Conservation (phyloP, 768 basidiomycete genomes). For the Dacryopinax spathularia region DNA sequence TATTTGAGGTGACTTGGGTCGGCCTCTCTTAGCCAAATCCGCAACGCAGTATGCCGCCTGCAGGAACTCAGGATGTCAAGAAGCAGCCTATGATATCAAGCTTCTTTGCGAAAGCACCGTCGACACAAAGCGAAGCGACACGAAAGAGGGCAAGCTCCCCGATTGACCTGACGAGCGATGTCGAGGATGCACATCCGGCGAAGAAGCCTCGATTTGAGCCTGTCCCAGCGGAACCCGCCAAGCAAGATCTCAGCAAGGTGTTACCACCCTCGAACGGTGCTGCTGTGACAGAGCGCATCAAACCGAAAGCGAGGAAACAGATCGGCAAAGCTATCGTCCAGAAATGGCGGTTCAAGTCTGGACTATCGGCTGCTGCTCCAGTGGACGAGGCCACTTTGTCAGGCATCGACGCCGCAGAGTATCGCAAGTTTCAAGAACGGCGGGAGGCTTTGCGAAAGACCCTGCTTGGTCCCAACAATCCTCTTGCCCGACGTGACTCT, state of each 20-base stretch:
- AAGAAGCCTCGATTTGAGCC: background rate
- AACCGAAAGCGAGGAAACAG: background rate
- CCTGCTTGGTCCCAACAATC: background rate
- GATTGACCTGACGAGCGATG: constrained; percentile 44
- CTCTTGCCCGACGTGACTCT: background rate
- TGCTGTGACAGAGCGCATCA: background rate
- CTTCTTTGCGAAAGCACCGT: constrained; percentile 25
- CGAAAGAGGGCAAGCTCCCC: constrained; percentile 25
- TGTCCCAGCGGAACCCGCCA: background rate
- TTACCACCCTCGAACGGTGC: constrained; percentile 7
- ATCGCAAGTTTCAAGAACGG: background rate
- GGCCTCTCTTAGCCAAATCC: background rate
- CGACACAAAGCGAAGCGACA: constrained; percentile 3
- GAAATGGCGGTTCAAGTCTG: background rate
- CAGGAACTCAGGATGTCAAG: background rate
- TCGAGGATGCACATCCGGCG: constrained; percentile 12
- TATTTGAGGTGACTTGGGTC: background rate
- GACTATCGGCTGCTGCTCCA: background rate
- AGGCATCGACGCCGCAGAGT: background rate
- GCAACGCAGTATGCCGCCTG: background rate
- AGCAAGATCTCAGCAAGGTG: background rate
- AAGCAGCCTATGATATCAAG: constrained; percentile 30
- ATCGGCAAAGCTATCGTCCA: background rate
- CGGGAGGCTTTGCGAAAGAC: background rate
- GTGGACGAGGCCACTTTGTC: background rate